Conservation (phyloP, 192 early-diverging fungal genomes). For the Obelidium mucronatum region DNA sequence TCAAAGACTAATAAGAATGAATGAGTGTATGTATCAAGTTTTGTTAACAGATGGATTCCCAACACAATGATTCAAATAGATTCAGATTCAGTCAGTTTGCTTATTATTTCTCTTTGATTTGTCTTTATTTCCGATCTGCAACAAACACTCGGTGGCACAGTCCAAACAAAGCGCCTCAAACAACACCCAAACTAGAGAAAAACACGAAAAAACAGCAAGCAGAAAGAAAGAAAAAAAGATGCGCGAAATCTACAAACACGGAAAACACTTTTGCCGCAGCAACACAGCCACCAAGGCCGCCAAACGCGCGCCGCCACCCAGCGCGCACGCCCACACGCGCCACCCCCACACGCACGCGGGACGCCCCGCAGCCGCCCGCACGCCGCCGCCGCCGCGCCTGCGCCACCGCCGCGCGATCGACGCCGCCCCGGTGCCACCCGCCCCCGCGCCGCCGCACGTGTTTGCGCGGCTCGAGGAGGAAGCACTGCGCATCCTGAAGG, state of each 20-base stretch:
- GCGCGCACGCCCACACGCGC: background rate
- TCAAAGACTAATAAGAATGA: no score
- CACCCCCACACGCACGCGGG: background rate
- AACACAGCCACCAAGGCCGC: background rate
- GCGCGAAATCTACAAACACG: constrained; percentile 19
- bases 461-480: background rate
- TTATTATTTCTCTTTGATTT: no score
- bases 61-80: no score
- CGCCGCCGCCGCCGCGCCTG: background rate
- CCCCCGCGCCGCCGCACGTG: background rate
- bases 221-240: background rate
- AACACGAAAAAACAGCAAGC: background rate
- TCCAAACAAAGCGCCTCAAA: background rate
- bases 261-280: background rate
- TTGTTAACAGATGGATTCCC: no score
- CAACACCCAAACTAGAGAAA: background rate
- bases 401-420: background rate
- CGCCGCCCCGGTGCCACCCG: no score
- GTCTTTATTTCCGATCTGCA: no score
- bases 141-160: no score
- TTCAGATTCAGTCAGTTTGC: no score
- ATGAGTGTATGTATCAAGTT: no score
- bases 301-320: background rate
- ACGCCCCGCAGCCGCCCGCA: no score
- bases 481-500: background rate